Evolutionary conservation across 371 early-diverging fungal species (phyloP), one percentile per base, ranked within the genome.

Genomic region (Syncephalastrum sp.): DNA sequence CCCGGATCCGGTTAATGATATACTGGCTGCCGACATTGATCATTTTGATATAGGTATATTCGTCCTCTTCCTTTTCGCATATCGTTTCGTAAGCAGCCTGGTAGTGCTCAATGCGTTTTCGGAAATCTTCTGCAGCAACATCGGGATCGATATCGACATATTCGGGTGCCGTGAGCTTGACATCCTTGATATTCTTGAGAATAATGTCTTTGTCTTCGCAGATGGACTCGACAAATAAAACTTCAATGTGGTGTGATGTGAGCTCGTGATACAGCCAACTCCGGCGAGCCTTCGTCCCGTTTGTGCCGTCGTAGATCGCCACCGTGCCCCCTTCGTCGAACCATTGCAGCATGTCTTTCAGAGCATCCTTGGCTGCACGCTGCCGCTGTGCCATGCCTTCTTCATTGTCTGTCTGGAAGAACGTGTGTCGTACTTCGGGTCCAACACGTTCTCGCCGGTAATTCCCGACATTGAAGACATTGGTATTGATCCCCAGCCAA

Each of bases 291-390:
- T 70, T 75, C 0, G 98, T 98, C 17, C 94, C 90, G 70, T 99
- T 99, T 17, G 98, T 98, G 23, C 96, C 99, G 67, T 99, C 99
- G 64, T 96, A 97, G 19, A 97, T 81, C 12, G 92, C 98, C 17
- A 96, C 92, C 19, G 82, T 81, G n/a, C 87, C 90, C 19, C 84
- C 84, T 50, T 82, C 83, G 38, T 85, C 80, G 59, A 97, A 90
- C 97, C 97, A 98, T 38, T 69, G 68, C 29, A 96, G 65, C 93
- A 97, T 91, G 65, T 96, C 97, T 6, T 84, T 81, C 42, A 98
- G 67, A 4, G 96, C 96, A 56, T 82, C 75, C n/a, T 72, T 63
- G 1, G 97, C 96, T 19, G 96, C 91, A 57, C 90, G 82, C 27
- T 79, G 79, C 43, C 99, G 85, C 54, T 85, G 80, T 25, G 80